A percentile compares a stretch with the other conserved stretches of the same genome.
These are phyloP conservation scores for Zymoseptoria pseudotritici DNA, from an alignment of 2,329 filamentous ascomycete genomes.

Conservation along the genomic window DNA sequence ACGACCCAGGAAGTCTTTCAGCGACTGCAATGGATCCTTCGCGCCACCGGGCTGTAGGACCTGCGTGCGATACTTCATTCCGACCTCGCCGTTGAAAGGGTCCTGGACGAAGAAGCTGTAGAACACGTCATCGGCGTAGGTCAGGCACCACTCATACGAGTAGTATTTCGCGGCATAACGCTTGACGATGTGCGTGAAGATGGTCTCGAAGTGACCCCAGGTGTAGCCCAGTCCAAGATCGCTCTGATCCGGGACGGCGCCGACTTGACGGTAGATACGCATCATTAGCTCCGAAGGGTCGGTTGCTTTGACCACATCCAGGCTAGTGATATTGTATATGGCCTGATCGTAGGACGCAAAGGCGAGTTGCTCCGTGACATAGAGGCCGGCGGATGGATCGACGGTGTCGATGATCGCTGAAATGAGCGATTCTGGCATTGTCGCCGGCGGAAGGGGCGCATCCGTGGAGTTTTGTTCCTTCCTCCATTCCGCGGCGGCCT, in stretches of 20 bases:
- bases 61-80: background rate
- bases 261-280: background rate
- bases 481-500: background rate
- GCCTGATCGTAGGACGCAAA: too few species aligned
- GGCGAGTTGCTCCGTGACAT: too few species aligned
- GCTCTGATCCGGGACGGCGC: background rate
- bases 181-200: background rate
- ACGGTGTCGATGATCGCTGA: background rate
- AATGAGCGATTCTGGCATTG: background rate
- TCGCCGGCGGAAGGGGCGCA: background rate
- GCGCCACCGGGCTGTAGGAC: constrained; percentile 4
- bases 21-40: background rate
- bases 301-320: background rate
- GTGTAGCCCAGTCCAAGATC: background rate
- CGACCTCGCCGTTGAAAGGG: constrained; percentile 1
- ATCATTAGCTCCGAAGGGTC: too few species aligned
- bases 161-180: constrained; percentile 6
- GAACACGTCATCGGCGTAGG: constrained; percentile 4
- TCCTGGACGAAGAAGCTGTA: constrained; percentile 3
- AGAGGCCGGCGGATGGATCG: background rate
- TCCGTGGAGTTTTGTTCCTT: background rate
- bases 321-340: background rate
- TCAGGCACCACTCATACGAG: constrained; percentile 2
- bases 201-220: background rate
- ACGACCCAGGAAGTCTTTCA: constrained; percentile 5